Evolutionary conservation across 352 stramenopile genomes (phyloP).

Genomic region (Thalassiosira oceanica): DNA sequence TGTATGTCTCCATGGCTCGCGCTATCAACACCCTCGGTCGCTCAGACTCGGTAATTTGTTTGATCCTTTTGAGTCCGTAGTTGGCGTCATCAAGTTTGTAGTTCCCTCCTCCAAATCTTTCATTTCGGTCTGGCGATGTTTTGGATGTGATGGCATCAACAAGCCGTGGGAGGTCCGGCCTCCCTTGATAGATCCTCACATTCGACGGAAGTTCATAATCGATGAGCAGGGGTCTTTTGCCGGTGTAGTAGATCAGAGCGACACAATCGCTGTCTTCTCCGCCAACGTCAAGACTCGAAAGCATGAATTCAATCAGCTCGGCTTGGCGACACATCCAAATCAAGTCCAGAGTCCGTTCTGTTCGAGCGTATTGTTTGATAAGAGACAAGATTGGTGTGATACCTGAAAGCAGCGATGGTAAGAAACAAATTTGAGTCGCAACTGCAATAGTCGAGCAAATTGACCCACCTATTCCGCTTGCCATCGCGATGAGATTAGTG

Average conservation of each 20-base stretch:
- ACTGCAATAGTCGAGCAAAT: not conserved
- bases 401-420: not conserved
- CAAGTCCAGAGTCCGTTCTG: slow-evolving; percentile 33
- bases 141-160: slow-evolving; percentile 10
- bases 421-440: not conserved
- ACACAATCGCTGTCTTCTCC: slow-evolving; percentile 21
- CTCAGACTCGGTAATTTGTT: too few relatives aligned
- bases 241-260: slow-evolving; percentile 55
- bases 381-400: slow-evolving; percentile 39
- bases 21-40: slow-evolving; percentile 28
- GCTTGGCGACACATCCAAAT: slow-evolving; percentile 53
- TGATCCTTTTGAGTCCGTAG: too few relatives aligned
- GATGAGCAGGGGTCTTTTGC: slow-evolving; percentile 4
- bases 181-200: slow-evolving; percentile 34
- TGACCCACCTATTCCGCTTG: slow-evolving; percentile 34
- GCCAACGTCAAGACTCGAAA: slow-evolving; percentile 24
- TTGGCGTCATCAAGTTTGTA: slow-evolving; percentile 5
- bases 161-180: slow-evolving; percentile 35
- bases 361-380: slow-evolving; percentile 44
- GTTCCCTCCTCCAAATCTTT: slow-evolving; percentile 17
- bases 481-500: slow-evolving; percentile 39
- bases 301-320: slow-evolving; percentile 39
- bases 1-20: slow-evolving; percentile 33
- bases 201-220: slow-evolving; percentile 35
- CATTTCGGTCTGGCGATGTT: slow-evolving; percentile 18